Evolutionary conservation across 306 rosid genomes (phyloP), one percentile per base, ranked within the genome.

Genomic region (Hippophae tibetana): DNA sequence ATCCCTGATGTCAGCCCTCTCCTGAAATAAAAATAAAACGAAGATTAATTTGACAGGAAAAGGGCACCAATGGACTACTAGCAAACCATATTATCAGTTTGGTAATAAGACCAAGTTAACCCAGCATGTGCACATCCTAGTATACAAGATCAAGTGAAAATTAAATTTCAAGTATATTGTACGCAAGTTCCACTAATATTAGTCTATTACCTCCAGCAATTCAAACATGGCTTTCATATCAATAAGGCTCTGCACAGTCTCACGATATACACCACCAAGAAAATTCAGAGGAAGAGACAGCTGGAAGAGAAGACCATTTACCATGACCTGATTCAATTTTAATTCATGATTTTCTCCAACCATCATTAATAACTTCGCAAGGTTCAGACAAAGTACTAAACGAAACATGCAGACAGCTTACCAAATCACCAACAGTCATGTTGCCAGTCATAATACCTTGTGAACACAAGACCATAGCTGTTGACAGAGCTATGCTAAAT

Each of bases 201-300:
- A 18, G 23, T 18, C 23, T 18, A 18, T 71, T 87, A 92, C 98
- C 98, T 92, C 98, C 54, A 87, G 92, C 69, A 92, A 85, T 70
- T 87, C 96, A 82, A 92, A 92, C 98, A 92, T 76, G 61, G 96
- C 70, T 61, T 85, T 92, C 98, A 92, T 92, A 77, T 92, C 98
- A 71, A 92, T 81, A 61, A 92, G 84, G 75, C 95, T 87, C 78
- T 92, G 98, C 71, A 92, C 71, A 62, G 98, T 92, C 77, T 92
- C 98, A 56, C 96, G 89, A 83, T 85, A 92, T 69, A 92, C 98
- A 82, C 98, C 82, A 18, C 98, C 98, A 67, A 92, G 95, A 73
- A 87, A 92, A 77, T 85, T 87, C 64, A 92, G 96, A 23, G 98
- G 98, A 78, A 92, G 96, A 43, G 98, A 92, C 31, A 92, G 74